Evolutionary conservation across 192 early-diverging fungal genomes (phyloP).

Genomic region (Podila epigama): DNA sequence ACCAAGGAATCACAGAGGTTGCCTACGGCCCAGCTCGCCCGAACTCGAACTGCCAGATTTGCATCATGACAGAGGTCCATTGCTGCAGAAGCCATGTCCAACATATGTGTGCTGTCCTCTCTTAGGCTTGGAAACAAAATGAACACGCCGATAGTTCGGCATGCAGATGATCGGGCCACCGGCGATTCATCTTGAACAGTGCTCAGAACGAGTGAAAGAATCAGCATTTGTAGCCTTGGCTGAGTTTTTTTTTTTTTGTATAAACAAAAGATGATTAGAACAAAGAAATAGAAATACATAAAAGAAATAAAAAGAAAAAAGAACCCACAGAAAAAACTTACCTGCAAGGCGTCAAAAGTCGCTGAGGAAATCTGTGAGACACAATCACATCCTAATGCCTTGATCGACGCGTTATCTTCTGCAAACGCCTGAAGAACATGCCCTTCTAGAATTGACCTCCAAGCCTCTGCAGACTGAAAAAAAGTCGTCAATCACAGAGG

Average conservation of each 20-base stretch:
- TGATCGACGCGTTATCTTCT: conserved; percentile 43
- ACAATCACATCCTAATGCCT: conserved; percentile 57
- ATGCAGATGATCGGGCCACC: conserved; percentile 66
- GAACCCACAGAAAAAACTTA: conserved; percentile 14
- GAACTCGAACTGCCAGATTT: conserved; percentile 65
- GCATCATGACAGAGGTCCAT: conserved; percentile 59
- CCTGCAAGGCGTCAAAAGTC: conserved; percentile 52
- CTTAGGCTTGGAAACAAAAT: conserved; percentile 61
- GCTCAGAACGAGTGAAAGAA: conserved; percentile 53
- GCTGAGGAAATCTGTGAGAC: conserved; percentile 50
- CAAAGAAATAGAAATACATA: neutral
- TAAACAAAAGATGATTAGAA: neutral
- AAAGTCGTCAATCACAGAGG: too few species aligned
- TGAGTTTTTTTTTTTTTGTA: neutral
- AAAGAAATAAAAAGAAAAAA: neutral
- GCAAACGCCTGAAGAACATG: conserved; percentile 53
- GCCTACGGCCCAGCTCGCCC: conserved; percentile 81
- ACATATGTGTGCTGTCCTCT: conserved; percentile 66
- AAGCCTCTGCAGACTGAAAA: conserved; percentile 42
- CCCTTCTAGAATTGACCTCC: conserved; percentile 47
- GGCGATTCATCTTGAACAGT: conserved; percentile 61
- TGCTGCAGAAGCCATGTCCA: conserved; percentile 62
- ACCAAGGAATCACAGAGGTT: conserved; percentile 73
- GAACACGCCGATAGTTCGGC: conserved; percentile 70
- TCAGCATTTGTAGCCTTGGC: conserved; percentile 42